Percentiles rank a stretch among this genome's conserved stretches.
phyloP scores from a whole-genome alignment of 345 rosid genomes.

The Gossypium australe region DNA sequence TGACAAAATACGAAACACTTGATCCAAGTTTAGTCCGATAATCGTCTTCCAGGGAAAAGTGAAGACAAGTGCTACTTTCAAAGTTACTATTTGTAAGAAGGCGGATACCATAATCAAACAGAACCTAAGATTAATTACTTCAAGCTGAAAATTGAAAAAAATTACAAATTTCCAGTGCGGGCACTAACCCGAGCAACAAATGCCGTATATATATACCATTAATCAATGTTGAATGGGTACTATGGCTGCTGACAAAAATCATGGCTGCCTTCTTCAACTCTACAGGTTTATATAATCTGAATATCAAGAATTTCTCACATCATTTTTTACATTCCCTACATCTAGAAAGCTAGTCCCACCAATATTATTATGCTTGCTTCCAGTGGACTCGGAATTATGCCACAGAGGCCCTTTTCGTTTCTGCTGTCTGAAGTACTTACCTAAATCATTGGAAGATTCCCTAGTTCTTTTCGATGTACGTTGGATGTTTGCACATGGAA shows the following conservation, averaged over 20 bases:
- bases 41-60: no score
- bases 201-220: neutral
- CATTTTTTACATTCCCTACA: slow-evolving; percentile 28
- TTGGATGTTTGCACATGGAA: slow-evolving; percentile 14
- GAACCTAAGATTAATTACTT: neutral
- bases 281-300: slow-evolving; percentile 34
- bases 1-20: no score
- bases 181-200: slow-evolving; percentile 10
- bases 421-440: slow-evolving; percentile 14
- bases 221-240: slow-evolving; percentile 41
- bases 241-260: slow-evolving; percentile 35
- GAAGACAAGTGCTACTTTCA: no score
- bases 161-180: slow-evolving; percentile 6
- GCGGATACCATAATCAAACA: neutral
- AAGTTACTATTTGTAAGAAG: neutral
- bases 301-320: slow-evolving; percentile 29
- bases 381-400: slow-evolving; percentile 18
- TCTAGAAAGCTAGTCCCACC: slow-evolving; percentile 27
- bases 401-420: neutral
- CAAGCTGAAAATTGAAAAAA: neutral
- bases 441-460: neutral
- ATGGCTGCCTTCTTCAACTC: slow-evolving; percentile 35
- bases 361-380: slow-evolving; percentile 17
- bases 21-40: no score
- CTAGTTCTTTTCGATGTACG: neutral